Evolutionary conservation across 1,284 basidiomycete genomes (phyloP), one percentile per base, ranked within the genome.

Genomic region (Moesziomyces globuligerus): DNA sequence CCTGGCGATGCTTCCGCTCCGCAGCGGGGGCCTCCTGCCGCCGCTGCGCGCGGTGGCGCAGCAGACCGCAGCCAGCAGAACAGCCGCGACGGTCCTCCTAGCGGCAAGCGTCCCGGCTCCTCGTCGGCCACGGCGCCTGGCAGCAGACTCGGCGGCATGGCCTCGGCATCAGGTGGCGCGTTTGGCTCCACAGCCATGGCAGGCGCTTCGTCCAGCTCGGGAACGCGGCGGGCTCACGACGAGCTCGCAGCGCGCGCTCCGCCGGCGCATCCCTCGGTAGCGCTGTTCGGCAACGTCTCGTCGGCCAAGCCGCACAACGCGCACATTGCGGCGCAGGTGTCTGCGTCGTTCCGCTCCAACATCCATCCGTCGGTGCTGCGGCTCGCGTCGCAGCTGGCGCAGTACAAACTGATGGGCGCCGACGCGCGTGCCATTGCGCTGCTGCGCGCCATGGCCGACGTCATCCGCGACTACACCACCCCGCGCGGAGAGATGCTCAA

Each of bases 391-490:
- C 74, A 79, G 42, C 66, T 81, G 8, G 65, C 79, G n/a, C 66
- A 73, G 23, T 75, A 75, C 62, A 69, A 66, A 39, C 60, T 82
- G 41, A 74, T 78, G 38, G 77, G 80, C 20, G 78, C 80, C 20
- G 76, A 80, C 41, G 61, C 78, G 15, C 73, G 79, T 10, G 78
- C 78, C 25, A 79, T 80, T 21, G 78, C 78, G 8, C 71, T 80
- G 4, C 71, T 82, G 1, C 65, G 51, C 2, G 80, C 80, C 1
- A 69, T 82, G 48, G 69, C 69, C 21, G 74, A 79, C 28, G 77
- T 82, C 42, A 75, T 82, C 18, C 53, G 62, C n/a, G 80, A 82
- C 60, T 82, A 82, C 62, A 69, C 67, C 25, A 81, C 80, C 7
- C 79, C 80, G 10, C 37, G 49, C 17, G 78, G 77, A n/a, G 78